phyloP scores from a whole-genome alignment of 2,329 filamentous ascomycete species.

The Monosporascus sp. region DNA sequence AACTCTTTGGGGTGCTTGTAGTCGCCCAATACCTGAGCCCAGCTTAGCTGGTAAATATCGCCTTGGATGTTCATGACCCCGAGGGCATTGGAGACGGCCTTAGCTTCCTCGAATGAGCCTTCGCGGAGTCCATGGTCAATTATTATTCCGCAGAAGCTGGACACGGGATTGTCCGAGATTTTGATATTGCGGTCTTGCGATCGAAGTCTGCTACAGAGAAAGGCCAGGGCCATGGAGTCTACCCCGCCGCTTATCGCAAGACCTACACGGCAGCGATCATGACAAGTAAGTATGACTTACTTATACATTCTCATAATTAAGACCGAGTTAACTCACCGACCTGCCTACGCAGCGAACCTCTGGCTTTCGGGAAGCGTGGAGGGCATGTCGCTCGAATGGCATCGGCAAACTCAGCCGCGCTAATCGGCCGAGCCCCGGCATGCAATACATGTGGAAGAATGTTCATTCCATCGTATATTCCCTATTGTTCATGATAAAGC shows the following conservation, averaged over 20 bases:
- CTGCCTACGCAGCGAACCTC: conserved; percentile 28
- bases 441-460: conserved; percentile 34
- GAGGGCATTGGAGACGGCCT: conserved; percentile 34
- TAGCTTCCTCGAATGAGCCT: conserved; percentile 49
- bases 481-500: background rate
- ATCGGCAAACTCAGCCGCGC: conserved; percentile 37
- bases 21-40: conserved; percentile 35
- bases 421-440: conserved; percentile 33
- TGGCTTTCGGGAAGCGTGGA: conserved; percentile 42
- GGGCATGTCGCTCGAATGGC: conserved; percentile 45
- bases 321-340: conserved; percentile 33
- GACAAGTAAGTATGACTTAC: too few species aligned
- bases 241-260: conserved; percentile 88
- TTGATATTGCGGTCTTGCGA: conserved; percentile 27
- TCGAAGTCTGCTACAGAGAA: conserved; percentile 54
- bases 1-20: conserved; percentile 33
- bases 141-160: conserved; percentile 40
- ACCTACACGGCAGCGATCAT: conserved; percentile 36
- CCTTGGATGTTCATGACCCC: conserved; percentile 28
- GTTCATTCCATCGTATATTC: conserved; percentile 34
- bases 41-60: conserved; percentile 36
- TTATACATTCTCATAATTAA: too few species aligned
- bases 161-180: conserved; percentile 41
- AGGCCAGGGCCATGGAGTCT: conserved; percentile 95
- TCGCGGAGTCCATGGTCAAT: conserved; percentile 54